A percentile compares a stretch with the other conserved stretches of the same genome.
Conservation (phyloP, 495 filamentous ascomycete genomes). For the Penicillium arizonense region DNA sequence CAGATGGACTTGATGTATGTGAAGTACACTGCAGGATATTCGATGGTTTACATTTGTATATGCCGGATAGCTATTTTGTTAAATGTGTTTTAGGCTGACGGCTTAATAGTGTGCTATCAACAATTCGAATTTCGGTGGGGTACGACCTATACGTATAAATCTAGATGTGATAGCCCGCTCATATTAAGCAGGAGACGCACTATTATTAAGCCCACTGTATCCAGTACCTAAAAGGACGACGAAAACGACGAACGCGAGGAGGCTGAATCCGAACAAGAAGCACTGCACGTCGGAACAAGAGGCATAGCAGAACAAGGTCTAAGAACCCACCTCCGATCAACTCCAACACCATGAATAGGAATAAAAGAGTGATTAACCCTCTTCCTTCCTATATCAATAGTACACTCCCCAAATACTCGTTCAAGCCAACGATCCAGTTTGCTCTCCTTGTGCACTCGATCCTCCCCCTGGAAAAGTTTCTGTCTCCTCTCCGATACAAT, state of each 20-base stretch:
- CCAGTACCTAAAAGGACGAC: neutral
- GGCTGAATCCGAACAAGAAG: neutral
- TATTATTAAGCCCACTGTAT: too few species aligned
- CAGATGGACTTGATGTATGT: too few species aligned
- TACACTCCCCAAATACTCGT: neutral
- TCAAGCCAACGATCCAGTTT: constrained; percentile 3
- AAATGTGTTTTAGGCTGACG: too few species aligned
- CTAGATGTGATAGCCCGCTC: too few species aligned
- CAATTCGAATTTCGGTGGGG: too few species aligned
- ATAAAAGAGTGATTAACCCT: constrained; percentile 3
- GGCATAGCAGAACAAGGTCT: constrained; percentile 5
- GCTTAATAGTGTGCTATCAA: too few species aligned
- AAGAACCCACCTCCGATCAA: constrained; percentile 1
- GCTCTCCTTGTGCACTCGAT: constrained; percentile 2
- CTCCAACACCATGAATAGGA: constrained; percentile 5
- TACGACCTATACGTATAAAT: too few species aligned
- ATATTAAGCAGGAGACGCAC: too few species aligned
- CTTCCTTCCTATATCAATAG: constrained; percentile 3
- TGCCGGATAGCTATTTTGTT: too few species aligned
- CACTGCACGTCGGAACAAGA: constrained; percentile 1
- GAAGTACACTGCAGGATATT: too few species aligned
- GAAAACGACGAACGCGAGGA: neutral
- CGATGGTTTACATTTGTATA: too few species aligned
- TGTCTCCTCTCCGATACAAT: constrained; percentile 7
- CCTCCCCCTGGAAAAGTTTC: constrained; percentile 1